Evolutionary conservation across 2,329 filamentous ascomycete species (phyloP).

Genomic region (Pseudonectria buxi): DNA sequence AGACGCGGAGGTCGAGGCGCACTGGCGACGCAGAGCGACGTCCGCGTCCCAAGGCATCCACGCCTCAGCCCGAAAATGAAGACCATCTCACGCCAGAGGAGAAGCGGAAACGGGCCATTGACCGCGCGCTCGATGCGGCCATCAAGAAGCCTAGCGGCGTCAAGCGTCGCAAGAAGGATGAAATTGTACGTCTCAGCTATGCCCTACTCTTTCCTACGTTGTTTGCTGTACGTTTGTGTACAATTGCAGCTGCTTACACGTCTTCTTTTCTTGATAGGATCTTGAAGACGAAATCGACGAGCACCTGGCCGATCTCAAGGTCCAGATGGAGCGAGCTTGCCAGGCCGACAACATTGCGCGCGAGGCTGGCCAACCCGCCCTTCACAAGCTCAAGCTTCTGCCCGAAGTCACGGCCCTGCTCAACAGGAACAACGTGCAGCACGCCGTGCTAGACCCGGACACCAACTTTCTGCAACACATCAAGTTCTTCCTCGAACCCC

Average conservation of each 20-base stretch:
- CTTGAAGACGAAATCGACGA: slow-evolving; percentile 86
- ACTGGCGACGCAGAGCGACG: slow-evolving; percentile 41
- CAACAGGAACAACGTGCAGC: slow-evolving; percentile 80
- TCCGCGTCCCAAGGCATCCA: slow-evolving; percentile 35
- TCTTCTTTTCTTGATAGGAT: slow-evolving; percentile 47
- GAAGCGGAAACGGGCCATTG: slow-evolving; percentile 73
- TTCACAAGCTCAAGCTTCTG: slow-evolving; percentile 89
- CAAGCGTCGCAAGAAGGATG: slow-evolving; percentile 75
- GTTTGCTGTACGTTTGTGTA: background rate
- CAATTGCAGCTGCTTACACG: slow-evolving; percentile 13
- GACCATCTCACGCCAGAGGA: slow-evolving; percentile 79
- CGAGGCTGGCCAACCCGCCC: slow-evolving; percentile 69
- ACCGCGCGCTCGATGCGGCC: slow-evolving; percentile 80
- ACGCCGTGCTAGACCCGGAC: slow-evolving; percentile 85
- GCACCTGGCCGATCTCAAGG: slow-evolving; percentile 79
- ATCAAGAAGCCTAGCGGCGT: slow-evolving; percentile 64
- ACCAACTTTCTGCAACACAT: slow-evolving; percentile 92
- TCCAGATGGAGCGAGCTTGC: slow-evolving; percentile 85
- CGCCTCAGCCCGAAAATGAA: slow-evolving; percentile 62
- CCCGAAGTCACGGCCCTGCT: slow-evolving; percentile 83
- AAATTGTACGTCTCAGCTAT: slow-evolving; percentile 57
- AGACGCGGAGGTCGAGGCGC: slow-evolving; percentile 42
- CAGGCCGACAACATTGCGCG: slow-evolving; percentile 80
- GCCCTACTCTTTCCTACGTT: background rate
- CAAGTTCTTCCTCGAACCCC: slow-evolving; percentile 92